These are phyloP conservation scores for Arachnomyces sp. DNA, from an alignment of 2,329 filamentous ascomycete species.

Conservation along the genomic window DNA sequence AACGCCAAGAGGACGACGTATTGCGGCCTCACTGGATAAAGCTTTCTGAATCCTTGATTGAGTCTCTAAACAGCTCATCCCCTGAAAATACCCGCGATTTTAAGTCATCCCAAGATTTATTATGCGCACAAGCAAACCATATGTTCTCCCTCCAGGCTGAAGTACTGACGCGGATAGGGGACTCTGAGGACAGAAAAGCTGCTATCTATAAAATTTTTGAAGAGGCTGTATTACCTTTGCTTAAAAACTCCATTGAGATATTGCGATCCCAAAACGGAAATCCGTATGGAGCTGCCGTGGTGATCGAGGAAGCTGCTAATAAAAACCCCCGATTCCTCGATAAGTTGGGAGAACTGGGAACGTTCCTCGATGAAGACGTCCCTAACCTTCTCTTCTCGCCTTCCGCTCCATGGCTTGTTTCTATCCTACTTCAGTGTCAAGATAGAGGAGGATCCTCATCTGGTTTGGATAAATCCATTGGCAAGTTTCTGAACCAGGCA, in stretches of 20 bases:
- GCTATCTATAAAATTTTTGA: conserved; percentile 28
- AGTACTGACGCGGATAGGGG: conserved; percentile 23
- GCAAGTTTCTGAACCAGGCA: conserved; percentile 25
- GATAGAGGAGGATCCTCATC: conserved; percentile 34
- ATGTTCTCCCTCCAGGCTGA: conserved; percentile 55
- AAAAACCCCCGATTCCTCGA: conserved; percentile 36
- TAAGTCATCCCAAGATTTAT: conserved; percentile 60
- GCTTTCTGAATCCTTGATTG: conserved; percentile 55
- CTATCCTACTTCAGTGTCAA: conserved; percentile 54
- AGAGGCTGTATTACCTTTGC: conserved; percentile 29
- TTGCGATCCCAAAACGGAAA: conserved; percentile 54
- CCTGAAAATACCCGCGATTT: conserved; percentile 78
- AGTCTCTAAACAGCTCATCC: conserved; percentile 63
- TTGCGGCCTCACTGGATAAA: conserved; percentile 55
- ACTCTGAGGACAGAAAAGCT: conserved; percentile 16
- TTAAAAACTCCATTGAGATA: conserved; percentile 44
- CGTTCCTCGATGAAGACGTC: conserved; percentile 51
- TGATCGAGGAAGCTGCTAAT: conserved; percentile 47
- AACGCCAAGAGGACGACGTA: conserved; percentile 39
- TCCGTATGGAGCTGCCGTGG: conserved; percentile 56
- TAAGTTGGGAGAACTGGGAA: conserved; percentile 35
- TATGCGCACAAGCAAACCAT: conserved; percentile 59
- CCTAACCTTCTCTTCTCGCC: conserved; percentile 58
- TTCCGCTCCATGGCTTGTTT: conserved; percentile 59
- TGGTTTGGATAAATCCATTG: conserved; percentile 31